Evolutionary conservation across 202 grass and related monocot species (phyloP).

Genomic region (Schoenoplectus triqueter): DNA sequence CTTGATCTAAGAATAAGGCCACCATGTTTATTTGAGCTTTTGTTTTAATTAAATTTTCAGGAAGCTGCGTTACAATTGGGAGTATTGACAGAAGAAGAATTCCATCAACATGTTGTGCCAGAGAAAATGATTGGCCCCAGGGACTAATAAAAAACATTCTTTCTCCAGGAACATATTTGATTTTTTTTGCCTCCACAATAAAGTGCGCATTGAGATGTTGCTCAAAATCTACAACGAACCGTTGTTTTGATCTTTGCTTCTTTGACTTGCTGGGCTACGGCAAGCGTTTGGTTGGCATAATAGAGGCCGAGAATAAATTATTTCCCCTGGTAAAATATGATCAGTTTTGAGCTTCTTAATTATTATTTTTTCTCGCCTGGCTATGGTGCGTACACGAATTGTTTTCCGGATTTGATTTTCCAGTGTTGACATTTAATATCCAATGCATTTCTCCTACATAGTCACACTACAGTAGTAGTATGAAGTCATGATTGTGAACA

Average conservation of each 20-base stretch:
- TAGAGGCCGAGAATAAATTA: neutral
- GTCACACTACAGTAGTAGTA: neutral
- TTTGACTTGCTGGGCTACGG: neutral
- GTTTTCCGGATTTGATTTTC: neutral
- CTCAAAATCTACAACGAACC: conserved; percentile 6
- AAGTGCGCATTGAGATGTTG: conserved; percentile 23
- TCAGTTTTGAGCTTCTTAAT: neutral
- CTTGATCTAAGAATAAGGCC: conserved; percentile 11
- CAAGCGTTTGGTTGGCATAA: neutral
- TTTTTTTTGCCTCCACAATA: neutral
- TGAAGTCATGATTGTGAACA: neutral
- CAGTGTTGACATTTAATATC: neutral
- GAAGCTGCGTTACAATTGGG: conserved; percentile 77
- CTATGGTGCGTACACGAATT: neutral
- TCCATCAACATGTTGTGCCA: conserved; percentile 83
- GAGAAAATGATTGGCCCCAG: conserved; percentile 95
- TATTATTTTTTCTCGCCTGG: too few relatives aligned
- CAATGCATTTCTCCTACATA: neutral
- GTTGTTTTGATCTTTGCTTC: conserved; percentile 4
- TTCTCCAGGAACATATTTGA: neutral
- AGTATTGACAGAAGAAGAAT: conserved; percentile 84
- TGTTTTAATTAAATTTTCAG: conserved; percentile 47
- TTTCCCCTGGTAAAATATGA: neutral
- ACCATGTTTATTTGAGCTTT: neutral
- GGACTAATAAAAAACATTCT: conserved; percentile 38